Base-by-base conservation (phyloP, 345 rosid genomes). In the Gossypium anomalum region DNA sequence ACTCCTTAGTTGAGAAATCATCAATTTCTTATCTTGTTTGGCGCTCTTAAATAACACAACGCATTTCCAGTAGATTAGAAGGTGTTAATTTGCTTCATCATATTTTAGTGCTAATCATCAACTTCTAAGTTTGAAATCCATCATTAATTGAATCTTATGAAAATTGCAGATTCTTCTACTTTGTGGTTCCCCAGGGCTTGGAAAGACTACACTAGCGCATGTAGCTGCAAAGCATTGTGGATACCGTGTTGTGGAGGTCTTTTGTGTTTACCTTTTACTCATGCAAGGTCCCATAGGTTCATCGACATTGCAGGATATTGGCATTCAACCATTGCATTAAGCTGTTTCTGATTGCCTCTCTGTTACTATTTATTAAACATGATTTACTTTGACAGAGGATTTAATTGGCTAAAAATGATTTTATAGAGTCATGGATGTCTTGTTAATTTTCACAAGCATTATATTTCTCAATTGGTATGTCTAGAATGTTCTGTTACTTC, bases 111-210 rank as follows among this genome's bases (percentile, higher is more conserved):
- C 25, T 27, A 38, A 17, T 69, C 44, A n/a, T 67, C 58, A 73
- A 75, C 29, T 52, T 72, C 47, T 22, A 27, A 29, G 20, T 9
- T 58, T 67, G 59, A 61, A 27, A 65, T 47, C 76, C 15, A 53
- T 71, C 49, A 56, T n/a, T 29, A 25, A 47, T 59, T 65, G 64
- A 69, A 68, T 79, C 74, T 57, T 77, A 45, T 72, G 75, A 67
- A 47, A 67, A 2, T 73, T 83, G 92, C 92, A 93, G 99, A 85
- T 95, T 77, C 99, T 95, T 75, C 76, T 93, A 78, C 98, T 93
- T 62, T 93, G 99, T 80, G 98, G 99, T 67, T 90, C 99, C 70
- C 99, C 98, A 23, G 99, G 99, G 73, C 99, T 95, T 83, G 99
- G 99, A 71, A 95, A 95, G 90, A 95, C 99, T 74, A 95, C 99